These are phyloP conservation scores for Fremontodendron californicum DNA, from an alignment of 345 rosid genomes.

Conservation along the genomic window DNA sequence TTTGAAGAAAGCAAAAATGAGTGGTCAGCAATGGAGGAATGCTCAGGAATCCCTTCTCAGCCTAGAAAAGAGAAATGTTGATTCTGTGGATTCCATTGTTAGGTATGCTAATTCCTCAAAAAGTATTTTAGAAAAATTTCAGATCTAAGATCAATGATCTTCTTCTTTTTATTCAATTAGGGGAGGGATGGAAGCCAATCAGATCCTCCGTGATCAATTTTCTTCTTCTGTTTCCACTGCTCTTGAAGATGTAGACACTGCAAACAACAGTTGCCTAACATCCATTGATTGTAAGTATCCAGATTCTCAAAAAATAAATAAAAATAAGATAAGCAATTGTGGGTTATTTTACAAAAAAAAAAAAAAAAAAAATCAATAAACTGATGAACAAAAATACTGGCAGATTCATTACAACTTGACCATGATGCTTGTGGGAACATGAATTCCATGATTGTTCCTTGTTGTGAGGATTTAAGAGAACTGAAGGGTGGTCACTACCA, in stretches of 20 bases:
- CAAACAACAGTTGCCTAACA: constrained; percentile 58
- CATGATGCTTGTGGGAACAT: constrained; percentile 75
- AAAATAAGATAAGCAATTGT: not conserved
- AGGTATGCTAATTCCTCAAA: constrained; percentile 45
- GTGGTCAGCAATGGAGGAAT: constrained; percentile 77
- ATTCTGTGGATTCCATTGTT: constrained; percentile 80
- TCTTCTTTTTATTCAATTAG: constrained; percentile 31
- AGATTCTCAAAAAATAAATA: not conserved
- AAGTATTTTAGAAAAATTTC: not conserved
- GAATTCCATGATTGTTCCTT: constrained; percentile 80
- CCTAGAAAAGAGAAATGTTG: constrained; percentile 74
- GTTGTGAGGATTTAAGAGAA: constrained; percentile 74
- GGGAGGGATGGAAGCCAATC: constrained; percentile 77
- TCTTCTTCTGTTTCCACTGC: constrained; percentile 74
- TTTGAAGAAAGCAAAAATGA: constrained; percentile 67
- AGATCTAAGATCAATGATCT: not conserved
- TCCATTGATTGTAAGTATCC: constrained; percentile 74
- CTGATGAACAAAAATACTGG: constrained; percentile 10
- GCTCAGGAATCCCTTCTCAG: constrained; percentile 82
- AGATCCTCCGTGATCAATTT: constrained; percentile 54
- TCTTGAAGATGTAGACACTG: constrained; percentile 56
- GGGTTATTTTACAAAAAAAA: not conserved
- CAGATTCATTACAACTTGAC: constrained; percentile 93
- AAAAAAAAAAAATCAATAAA: not conserved
- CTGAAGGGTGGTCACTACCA: constrained; percentile 81